These are phyloP conservation scores for Claviceps fusiformis DNA, from an alignment of 2,329 filamentous ascomycete species.

Conservation along the genomic window DNA sequence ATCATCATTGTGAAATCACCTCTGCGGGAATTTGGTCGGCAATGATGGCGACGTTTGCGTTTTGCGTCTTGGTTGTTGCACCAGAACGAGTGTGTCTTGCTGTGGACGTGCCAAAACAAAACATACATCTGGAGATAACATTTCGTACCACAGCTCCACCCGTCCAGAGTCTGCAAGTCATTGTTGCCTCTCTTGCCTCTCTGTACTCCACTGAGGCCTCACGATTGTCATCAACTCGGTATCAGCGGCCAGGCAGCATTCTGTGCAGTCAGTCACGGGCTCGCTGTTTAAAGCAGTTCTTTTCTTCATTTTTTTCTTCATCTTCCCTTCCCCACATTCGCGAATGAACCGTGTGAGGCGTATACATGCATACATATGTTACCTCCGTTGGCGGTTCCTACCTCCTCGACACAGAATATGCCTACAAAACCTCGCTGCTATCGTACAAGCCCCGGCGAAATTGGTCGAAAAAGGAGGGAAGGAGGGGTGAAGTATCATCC, in stretches of 20 bases:
- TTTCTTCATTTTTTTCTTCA: background rate
- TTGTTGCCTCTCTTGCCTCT: background rate
- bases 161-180: background rate
- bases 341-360: background rate
- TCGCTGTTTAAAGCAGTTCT: background rate
- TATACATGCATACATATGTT: no score
- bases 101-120: no score
- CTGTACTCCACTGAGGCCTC: background rate
- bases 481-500: background rate
- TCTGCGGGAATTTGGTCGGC: no score
- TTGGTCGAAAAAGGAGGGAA: background rate
- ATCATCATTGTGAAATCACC: no score
- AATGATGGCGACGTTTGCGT: no score
- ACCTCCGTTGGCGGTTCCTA: background rate
- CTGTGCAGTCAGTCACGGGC: background rate
- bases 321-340: no score
- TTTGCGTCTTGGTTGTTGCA: no score
- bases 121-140: background rate
- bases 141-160: background rate
- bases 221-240: background rate
- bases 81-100: no score
- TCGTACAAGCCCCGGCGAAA: background rate
- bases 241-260: background rate
- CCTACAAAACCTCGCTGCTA: background rate
- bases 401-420: no score